Evolutionary conservation across 192 early-diverging fungal genomes (phyloP), one percentile per base, ranked within the genome.

Genomic region (Allomyces javanicus): DNA sequence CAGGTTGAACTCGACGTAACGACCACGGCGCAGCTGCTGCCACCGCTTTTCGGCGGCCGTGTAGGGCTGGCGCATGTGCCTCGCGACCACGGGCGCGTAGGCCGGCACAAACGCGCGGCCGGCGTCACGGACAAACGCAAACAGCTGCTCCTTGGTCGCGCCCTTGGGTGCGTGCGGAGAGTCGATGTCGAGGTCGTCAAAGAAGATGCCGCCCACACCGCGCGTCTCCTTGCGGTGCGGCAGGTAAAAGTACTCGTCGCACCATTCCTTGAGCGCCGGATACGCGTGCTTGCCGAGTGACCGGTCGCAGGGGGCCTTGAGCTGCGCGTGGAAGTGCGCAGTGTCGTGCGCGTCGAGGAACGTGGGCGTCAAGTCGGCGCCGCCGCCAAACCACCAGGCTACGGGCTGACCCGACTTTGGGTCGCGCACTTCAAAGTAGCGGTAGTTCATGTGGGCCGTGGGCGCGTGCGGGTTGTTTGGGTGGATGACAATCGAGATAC

Each of bases 1-100:
- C 70, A 99, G 76, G 72, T 99, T 99, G 74, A 99, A 99, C 71
- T 99, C 96, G 25, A 92, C 94, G 76, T 99, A 99, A 33, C 92
- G 81, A 11, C 96, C 96, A 50, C 96, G 83, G 63, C 96, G 85
- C 43, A 99, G 68, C 69, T 94, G 89, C 76, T 99, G 96, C 96
- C 96, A 99, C 45, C 78, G 64, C 75, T 89, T 95, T 73, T 89
- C 78, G 11, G 84, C 81, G 22, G 77, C 70, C 19, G 87, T 85
- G 69, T 83, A 96, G 33, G 83, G 82, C 80, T 84, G 85, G 62
- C 87, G 74, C 80, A 82, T 94, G 27, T 94, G 82, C 64, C 76
- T 75, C 66, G 88, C 74, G 27, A 99, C 76, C 40, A 96, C 87
- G 9, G 96, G 96, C 45, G 94, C 69, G 69, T 99, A 99, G 33